Percentiles rank a stretch among this genome's conserved stretches.
phyloP scores from a whole-genome alignment of 2,329 filamentous ascomycete species.

The Trichoderma asperellum region DNA sequence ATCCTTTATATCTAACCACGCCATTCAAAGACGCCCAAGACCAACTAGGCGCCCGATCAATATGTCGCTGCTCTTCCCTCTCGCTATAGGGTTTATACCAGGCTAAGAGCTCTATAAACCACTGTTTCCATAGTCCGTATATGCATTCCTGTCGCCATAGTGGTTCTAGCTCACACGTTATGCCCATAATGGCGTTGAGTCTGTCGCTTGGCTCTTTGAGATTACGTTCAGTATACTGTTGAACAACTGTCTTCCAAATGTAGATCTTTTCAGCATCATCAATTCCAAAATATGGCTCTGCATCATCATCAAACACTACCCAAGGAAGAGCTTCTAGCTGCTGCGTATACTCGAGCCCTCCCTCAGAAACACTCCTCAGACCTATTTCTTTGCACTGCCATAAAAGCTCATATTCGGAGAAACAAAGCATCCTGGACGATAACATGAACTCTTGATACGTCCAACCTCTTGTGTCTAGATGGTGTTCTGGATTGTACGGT shows the following conservation, averaged over 20 bases:
- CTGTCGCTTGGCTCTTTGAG: not conserved
- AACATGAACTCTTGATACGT: conserved; percentile 15
- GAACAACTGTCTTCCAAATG: not conserved
- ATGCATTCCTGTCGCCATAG: conserved; percentile 4
- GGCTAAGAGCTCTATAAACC: conserved; percentile 14
- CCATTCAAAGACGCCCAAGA: conserved; percentile 17
- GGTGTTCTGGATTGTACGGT: conserved; percentile 6
- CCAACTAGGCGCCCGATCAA: conserved; percentile 9
- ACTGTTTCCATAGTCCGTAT: conserved; percentile 14
- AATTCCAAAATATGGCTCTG: conserved; percentile 1
- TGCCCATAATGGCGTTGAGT: not conserved
- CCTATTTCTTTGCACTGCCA: conserved; percentile 8
- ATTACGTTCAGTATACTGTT: not conserved
- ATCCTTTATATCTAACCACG: not conserved
- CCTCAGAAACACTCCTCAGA: not conserved
- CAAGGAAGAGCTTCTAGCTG: conserved; percentile 3
- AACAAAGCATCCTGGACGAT: conserved; percentile 8
- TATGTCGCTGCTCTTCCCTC: not conserved
- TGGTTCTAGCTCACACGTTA: conserved; percentile 2
- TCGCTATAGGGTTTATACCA: conserved; percentile 2
- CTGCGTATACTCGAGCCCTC: conserved; percentile 6
- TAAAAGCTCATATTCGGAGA: conserved; percentile 13
- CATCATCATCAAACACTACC: not conserved
- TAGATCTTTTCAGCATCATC: not conserved
- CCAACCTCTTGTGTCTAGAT: conserved; percentile 14